Evolutionary conservation across 1,284 basidiomycete genomes (phyloP).

Genomic region (Austroboletus rostrupii): DNA sequence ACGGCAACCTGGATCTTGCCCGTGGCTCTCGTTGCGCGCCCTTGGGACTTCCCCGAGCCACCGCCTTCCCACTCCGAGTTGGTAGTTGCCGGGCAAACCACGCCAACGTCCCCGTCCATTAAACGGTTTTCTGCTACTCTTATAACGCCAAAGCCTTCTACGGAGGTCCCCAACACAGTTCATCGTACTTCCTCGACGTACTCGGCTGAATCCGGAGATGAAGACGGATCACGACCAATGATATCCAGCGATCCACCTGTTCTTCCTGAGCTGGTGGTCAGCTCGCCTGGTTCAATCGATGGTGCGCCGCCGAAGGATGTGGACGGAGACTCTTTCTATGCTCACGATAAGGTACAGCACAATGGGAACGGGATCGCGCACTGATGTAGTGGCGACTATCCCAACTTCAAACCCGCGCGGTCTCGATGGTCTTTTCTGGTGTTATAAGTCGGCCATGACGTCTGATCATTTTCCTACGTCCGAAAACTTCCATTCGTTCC

Average conservation of each 20-base stretch:
- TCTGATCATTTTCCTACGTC: not conserved
- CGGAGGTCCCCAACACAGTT: slow-evolving; percentile 15
- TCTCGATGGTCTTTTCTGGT: not conserved
- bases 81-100: slow-evolving; percentile 15
- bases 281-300: slow-evolving; percentile 33
- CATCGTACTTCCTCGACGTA: slow-evolving; percentile 30
- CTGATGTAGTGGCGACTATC: slow-evolving; percentile 9
- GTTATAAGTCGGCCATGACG: slow-evolving; percentile 3
- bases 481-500: slow-evolving; percentile 20
- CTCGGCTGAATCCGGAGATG: slow-evolving; percentile 25
- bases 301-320: slow-evolving; percentile 20
- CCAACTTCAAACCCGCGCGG: not conserved
- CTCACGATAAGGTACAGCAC: slow-evolving; percentile 20
- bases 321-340: slow-evolving; percentile 10
- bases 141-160: slow-evolving; percentile 30
- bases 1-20: slow-evolving; percentile 84
- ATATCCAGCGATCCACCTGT: slow-evolving; percentile 33
- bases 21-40: slow-evolving; percentile 66
- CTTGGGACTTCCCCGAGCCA: slow-evolving; percentile 69
- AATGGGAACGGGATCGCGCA: slow-evolving; percentile 20
- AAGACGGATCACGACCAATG: slow-evolving; percentile 18
- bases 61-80: slow-evolving; percentile 25
- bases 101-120: slow-evolving; percentile 19
- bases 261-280: slow-evolving; percentile 35
- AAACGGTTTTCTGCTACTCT: slow-evolving; percentile 28